Evolutionary conservation across 1,284 basidiomycete species (phyloP).

Genomic region (Thelephora terrestris): DNA sequence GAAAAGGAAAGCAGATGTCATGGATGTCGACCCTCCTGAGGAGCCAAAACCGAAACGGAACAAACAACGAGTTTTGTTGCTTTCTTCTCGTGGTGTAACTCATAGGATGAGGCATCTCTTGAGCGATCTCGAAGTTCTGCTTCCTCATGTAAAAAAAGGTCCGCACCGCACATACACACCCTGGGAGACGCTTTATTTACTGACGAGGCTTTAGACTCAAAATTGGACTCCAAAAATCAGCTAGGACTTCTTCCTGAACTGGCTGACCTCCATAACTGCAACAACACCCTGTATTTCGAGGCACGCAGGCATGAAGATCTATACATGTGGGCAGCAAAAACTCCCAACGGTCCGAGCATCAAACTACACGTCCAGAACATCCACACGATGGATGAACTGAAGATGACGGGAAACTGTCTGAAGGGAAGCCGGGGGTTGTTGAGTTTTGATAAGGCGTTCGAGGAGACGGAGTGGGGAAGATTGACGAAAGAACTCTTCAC

Average conservation of each 20-base stretch:
- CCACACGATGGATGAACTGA: constrained; percentile 99
- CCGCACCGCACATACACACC: constrained; percentile 16
- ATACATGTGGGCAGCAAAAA: constrained; percentile 95
- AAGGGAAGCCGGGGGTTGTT: constrained; percentile 91
- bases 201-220: constrained; percentile 57
- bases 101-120: constrained; percentile 97
- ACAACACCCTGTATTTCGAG: constrained; percentile 97
- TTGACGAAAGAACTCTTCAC: constrained; percentile 94
- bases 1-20: constrained; percentile 56
- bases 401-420: constrained; percentile 98
- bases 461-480: constrained; percentile 80
- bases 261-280: constrained; percentile 96
- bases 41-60: constrained; percentile 52
- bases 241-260: constrained; percentile 92
- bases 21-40: constrained; percentile 37
- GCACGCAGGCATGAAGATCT: constrained; percentile 92
- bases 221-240: constrained; percentile 96
- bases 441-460: constrained; percentile 90
- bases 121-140: constrained; percentile 83
- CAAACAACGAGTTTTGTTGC: constrained; percentile 82
- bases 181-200: neutral
- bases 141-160: constrained; percentile 98
- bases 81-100: constrained; percentile 91
- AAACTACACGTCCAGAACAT: constrained; percentile 98
- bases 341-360: constrained; percentile 94